Base-by-base conservation (phyloP, 179 eudicot genomes). In the Silene coronaria region DNA sequence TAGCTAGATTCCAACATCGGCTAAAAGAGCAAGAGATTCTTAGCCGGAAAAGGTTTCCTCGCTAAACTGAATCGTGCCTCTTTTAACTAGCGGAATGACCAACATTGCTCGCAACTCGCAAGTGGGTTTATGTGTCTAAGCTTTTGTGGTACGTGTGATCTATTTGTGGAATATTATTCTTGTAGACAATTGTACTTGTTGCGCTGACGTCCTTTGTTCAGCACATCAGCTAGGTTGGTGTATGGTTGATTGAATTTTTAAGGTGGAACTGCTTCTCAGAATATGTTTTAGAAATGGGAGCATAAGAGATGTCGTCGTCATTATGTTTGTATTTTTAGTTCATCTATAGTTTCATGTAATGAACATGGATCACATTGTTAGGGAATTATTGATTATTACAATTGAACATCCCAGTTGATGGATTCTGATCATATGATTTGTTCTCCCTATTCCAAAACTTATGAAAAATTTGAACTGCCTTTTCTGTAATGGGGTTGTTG, bases 21-120 rank as follows among this genome's bases (percentile, higher is more conserved):
- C 88, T 95, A 27, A 95, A 92, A 84, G 99, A 93, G 84, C 93
- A 95, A 82, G 99, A 95, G 80, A 93, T 95, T 58, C 91, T 95
- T 75, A 95, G 97, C 76, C 83, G 99, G 64, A 96, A 88, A 79
- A 83, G 97, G 83, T 93, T 89, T 68, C 93, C 88, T 9, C 93
- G 86, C 64, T 86, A 70, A 34, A 79, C 36, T 26, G 58, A 16
- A 64, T 45, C 10, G 24, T 46, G 19, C n/a, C 61, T 55, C 58
- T 23, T 60, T 32, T 71, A 17, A 19, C 57, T 27, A 45, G 51
- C 65, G 7, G 16, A 38, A 24, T 74, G 36, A 24, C 13, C 28
- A 59, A 26, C 28, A 26, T 21, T 53, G 48, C 48, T 42, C 48
- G 48, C 48, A 42, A 42, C 48, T 42, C 48, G 48, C 48, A 42